Percentiles rank a stretch among this genome's conserved stretches.
These are phyloP conservation scores for Myxozyma melibiosi DNA, from an alignment of 805 yeast species.

Conservation along the genomic window DNA sequence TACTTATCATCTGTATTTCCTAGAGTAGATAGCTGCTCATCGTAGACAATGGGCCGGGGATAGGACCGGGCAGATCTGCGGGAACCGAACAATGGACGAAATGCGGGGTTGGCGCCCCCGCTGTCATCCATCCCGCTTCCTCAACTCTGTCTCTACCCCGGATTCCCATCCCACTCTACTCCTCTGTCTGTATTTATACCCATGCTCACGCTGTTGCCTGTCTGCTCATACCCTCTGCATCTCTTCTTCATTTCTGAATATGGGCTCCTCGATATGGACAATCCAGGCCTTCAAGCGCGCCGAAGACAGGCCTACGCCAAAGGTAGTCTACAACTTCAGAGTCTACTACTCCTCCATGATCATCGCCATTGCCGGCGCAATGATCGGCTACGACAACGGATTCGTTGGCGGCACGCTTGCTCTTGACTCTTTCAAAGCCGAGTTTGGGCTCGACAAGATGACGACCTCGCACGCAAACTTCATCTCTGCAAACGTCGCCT, in stretches of 20 bases:
- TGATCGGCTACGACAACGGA: slow-evolving; percentile 59
- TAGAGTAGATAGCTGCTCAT: no score
- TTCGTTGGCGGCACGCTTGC: slow-evolving; percentile 58
- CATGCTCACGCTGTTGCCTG: neutral
- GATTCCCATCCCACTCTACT: no score
- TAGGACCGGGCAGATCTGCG: no score
- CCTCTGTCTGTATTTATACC: neutral
- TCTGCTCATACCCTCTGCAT: neutral
- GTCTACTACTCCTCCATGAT: slow-evolving; percentile 49
- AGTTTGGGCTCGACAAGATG: slow-evolving; percentile 49
- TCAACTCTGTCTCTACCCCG: no score
- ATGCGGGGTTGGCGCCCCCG: no score
- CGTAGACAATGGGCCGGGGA: no score
- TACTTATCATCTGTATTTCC: no score
- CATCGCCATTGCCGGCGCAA: slow-evolving; percentile 54
- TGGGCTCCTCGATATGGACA: slow-evolving; percentile 15
- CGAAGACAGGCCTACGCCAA: slow-evolving; percentile 43
- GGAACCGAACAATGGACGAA: no score
- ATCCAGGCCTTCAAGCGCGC: slow-evolving; percentile 21
- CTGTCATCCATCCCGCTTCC: no score
- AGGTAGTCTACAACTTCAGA: slow-evolving; percentile 50
- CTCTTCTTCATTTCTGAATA: neutral
- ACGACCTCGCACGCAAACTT: slow-evolving; percentile 32
- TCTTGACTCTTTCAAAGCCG: slow-evolving; percentile 47
- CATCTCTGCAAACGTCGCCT: slow-evolving; percentile 51